Base-by-base conservation (phyloP, 1,284 basidiomycete species). In the Coniferiporia sulphurascens region DNA sequence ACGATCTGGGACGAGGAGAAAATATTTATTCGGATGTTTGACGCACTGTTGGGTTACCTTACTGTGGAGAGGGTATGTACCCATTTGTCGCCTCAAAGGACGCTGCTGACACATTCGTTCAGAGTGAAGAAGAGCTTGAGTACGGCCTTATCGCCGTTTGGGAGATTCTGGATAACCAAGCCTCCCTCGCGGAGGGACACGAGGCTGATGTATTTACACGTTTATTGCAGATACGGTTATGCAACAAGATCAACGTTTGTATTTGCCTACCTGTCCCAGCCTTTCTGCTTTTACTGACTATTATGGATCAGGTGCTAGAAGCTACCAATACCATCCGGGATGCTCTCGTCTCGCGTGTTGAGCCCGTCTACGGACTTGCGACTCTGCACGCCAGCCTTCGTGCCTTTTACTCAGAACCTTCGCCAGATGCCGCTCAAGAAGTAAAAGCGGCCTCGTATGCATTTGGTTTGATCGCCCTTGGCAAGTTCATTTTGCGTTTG, bases 311-410 rank as follows among this genome's bases (percentile, higher is more conserved):
- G 89, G 83, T 91, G 49, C 76, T 91, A 60, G 88, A 91, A 69
- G 90, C 87, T 5, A 89, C 89, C 15, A 89, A 84, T 66, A 82
- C 84, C 6, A 85, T 92, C 64, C 85, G 90, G 51, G 89, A 92
- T 70, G 79, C 80, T 15, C 76, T 91, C 41, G 82, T 86, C 43
- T 73, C 76, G 13, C 83, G 81, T 62, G 81, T 89, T 65, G 91
- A 91, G 63, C 87, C 91, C 22, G 85, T 93, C 27, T 92, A 90
- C 68, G 90, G 91, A 4, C 73, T 93, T 64, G 90, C 89, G 13
- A 90, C 86, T 4, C 80, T 92, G 74, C 87, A 91, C 63, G 84
- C 85, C 21, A 81, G 81, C 66, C 68, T 92, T 50, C 79, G 81
- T 34, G 68, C 79, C 12, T 93, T 91, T 73, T 75, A 83, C 38